Conservation (phyloP, 2,329 filamentous ascomycete species). For the Karstenula rhodostoma region DNA sequence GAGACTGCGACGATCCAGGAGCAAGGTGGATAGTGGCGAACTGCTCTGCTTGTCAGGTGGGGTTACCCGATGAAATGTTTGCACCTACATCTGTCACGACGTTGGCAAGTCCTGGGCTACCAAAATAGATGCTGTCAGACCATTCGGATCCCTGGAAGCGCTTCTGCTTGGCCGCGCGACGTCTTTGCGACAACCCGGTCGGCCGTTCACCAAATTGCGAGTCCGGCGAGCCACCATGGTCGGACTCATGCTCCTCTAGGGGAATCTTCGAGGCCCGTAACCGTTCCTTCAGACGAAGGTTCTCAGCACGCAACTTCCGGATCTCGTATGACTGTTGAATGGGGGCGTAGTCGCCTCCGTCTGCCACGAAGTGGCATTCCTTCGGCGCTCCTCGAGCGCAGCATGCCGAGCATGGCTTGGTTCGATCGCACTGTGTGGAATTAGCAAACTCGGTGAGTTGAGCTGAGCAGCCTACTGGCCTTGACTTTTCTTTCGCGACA, state of each 20-base stretch:
- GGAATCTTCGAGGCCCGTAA: conserved; percentile 45
- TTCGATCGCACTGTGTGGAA: conserved; percentile 55
- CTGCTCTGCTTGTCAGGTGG: conserved; percentile 38
- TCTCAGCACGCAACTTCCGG: conserved; percentile 56
- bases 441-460: conserved; percentile 6
- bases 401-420: conserved; percentile 59
- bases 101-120: conserved; percentile 58
- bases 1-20: conserved; percentile 42
- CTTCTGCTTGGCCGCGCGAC: conserved; percentile 38
- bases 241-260: conserved; percentile 50
- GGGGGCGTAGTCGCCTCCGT: conserved; percentile 56
- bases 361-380: conserved; percentile 57
- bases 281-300: conserved; percentile 54
- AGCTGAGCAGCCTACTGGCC: conserved; percentile 35
- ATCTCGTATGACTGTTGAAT: conserved; percentile 59
- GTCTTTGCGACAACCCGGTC: conserved; percentile 31
- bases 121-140: conserved; percentile 59
- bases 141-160: conserved; percentile 52
- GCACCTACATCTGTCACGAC: conserved; percentile 55
- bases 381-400: conserved; percentile 58
- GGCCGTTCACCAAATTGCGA: conserved; percentile 31
- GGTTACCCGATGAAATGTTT: conserved; percentile 3
- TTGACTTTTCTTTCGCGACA: conserved; percentile 60
- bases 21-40: conserved; percentile 54
- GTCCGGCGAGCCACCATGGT: conserved; percentile 31